A percentile compares a stretch with the other conserved stretches of the same genome.
These are phyloP conservation scores for Colletotrichum sp. DNA, from an alignment of 2,329 filamentous ascomycete genomes.

Conservation along the genomic window DNA sequence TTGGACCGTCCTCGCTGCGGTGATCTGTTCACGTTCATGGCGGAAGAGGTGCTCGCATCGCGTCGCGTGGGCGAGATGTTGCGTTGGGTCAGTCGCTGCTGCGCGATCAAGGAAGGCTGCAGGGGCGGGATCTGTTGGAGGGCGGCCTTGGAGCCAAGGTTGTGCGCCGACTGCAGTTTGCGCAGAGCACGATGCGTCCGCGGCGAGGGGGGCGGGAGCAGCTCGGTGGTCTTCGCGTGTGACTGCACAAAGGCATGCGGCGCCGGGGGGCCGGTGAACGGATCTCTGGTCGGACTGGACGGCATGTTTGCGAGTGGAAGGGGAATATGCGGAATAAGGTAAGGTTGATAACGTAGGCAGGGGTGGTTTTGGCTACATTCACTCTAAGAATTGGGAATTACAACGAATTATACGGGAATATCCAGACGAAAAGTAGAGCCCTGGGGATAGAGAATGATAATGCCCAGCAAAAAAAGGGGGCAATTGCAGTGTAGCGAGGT, in stretches of 20 bases:
- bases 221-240: constrained; percentile 41
- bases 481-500: constrained; percentile 12
- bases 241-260: constrained; percentile 23
- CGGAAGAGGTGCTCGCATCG: constrained; percentile 20
- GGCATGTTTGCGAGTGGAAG: constrained; percentile 19
- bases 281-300: constrained; percentile 35
- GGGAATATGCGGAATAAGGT: not conserved
- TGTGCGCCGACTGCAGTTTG: constrained; percentile 78
- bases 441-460: not conserved
- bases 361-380: not conserved
- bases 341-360: not conserved
- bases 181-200: constrained; percentile 72
- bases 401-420: constrained; percentile 10
- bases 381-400: constrained; percentile 2
- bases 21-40: constrained; percentile 41
- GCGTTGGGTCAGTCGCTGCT: constrained; percentile 60
- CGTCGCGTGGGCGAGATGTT: constrained; percentile 20
- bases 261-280: constrained; percentile 25
- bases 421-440: not conserved
- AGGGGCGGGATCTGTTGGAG: constrained; percentile 37
- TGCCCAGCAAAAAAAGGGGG: not conserved
- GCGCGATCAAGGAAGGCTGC: constrained; percentile 63
- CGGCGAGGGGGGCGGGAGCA: constrained; percentile 64
- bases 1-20: constrained; percentile 71
- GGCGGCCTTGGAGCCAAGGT: constrained; percentile 61